phyloP scores from a whole-genome alignment of 306 rosid genomes.

The Prunus mume region DNA sequence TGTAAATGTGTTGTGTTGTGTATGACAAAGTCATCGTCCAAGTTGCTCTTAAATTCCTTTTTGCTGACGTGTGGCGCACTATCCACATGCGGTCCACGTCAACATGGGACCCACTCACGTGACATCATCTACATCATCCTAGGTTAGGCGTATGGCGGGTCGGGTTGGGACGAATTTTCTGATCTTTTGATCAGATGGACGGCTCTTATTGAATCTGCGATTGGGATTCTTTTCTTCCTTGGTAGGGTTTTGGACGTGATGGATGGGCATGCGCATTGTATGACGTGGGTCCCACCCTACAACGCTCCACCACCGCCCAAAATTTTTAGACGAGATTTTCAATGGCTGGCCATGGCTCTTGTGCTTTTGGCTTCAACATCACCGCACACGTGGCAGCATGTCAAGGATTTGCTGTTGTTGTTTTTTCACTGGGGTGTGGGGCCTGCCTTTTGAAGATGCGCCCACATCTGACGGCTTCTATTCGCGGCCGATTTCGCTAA shows the following conservation, averaged over 20 bases:
- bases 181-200: not conserved
- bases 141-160: not conserved
- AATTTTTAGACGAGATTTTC: not conserved
- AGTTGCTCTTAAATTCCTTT: not conserved
- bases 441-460: not conserved
- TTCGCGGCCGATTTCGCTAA: slow-evolving; percentile 8
- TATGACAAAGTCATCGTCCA: slow-evolving; percentile 7
- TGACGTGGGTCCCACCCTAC: slow-evolving; percentile 1
- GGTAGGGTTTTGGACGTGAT: not conserved
- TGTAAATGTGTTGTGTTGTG: not conserved
- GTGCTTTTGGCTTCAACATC: slow-evolving; percentile 3
- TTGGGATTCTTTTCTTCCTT: slow-evolving; percentile 19
- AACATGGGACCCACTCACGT: slow-evolving; percentile 1
- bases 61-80: slow-evolving; percentile 30
- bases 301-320: slow-evolving; percentile 31
- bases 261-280: not conserved
- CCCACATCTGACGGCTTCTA: slow-evolving; percentile 24
- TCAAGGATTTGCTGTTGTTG: no score
- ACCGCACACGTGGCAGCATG: not conserved
- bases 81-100: slow-evolving; percentile 35
- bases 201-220: not conserved
- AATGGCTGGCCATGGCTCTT: not conserved
- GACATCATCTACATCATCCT: slow-evolving; percentile 17
- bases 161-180: not conserved
- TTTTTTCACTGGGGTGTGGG: not conserved